Base-by-base conservation (phyloP, 1,139 yeast species). In the Komagataea norvegica region DNA sequence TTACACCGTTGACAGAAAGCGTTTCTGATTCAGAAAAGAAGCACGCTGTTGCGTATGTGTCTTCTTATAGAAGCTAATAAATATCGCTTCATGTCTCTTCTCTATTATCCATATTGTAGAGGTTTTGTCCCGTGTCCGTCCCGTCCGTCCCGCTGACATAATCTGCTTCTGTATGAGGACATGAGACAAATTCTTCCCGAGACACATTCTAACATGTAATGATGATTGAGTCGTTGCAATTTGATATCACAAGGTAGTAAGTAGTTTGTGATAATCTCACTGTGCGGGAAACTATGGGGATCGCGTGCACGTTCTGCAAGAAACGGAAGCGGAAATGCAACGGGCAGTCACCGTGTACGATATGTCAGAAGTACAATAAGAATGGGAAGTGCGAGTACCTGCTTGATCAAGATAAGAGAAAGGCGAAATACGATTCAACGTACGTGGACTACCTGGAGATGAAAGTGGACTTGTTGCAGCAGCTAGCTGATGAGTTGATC, bases 381-480 rank as follows among this genome's bases (percentile, higher is more conserved):
- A 34, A 27, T 16, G 47, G 47, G 8, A 25, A 30, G 5, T 48
- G 51, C 34, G 47, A 44, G 25, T 48, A 45, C 22, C 34, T 33
- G 2, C 24, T 27, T 4, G 47, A 47, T 24, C 44, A 48, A 15
- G 52, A 48, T 24, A 36, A 42, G 31, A 40, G 52, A 27, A 48
- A 48, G 41, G 38, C 42, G 42, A 46, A 45, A 24, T 44, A 46
- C 22, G 52, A 48, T 22, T 44, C 52, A 3, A 46, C 51, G 3
- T 45, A 42, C 23, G 46, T 48, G 14, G 52, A 48, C 27, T 47
- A 44, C 24, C 29, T 48, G 18, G 52, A 48, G 25, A 27, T 48
- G 31, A 48, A 48, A 21, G 40, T 42, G 7, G 52, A 48, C 26
- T 24, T 48, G 2, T 29, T 48, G 27, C 43, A 42, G 9, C 48